Evolutionary conservation across 2,329 filamentous ascomycete genomes (phyloP), one percentile per base, ranked within the genome.

Genomic region (Thielaviopsis populi): DNA sequence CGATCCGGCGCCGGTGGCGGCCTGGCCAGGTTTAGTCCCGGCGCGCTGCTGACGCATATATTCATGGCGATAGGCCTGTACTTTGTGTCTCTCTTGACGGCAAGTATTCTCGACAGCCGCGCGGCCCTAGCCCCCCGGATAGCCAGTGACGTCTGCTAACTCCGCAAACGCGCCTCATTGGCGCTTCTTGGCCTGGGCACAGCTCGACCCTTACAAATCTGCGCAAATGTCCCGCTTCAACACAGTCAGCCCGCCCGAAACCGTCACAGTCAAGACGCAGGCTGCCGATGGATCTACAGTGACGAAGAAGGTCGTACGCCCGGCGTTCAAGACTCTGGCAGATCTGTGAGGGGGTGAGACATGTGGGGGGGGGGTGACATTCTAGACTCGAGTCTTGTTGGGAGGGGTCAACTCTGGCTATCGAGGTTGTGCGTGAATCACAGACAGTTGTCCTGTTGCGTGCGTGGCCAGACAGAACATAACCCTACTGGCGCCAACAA

Each of bases 151-250:
- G 53, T n/a, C 10, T 56, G 27, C 53, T 56, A 56, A 56, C 53
- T 56, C 53, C 17, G 1, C 15, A 30, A 33, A 37, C 24, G 53
- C 27, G 53, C 53, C 30, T 13, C 1, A 1, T 10, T 17, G 53
- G 27, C n/a, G 19, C 24, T 13, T 22, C 1, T 22, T 22, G 11
- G 27, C 3, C 24, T 33, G 37, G n/a, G 22, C 64, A 62, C 69
- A 84, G 78, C 77, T 86, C 63, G 83, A 86, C 69, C 79, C 81
- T 0, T 84, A 84, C 72, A 81, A 80, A 69, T 76, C 82, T 2
- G 83, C 83, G 2, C 79, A 84, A 72, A 77, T 75, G 56, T 85
- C 83, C 22, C 74, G 73, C 17, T 86, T 83, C 73, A 86, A 85
- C 67, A 69, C 80, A 17, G 76, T 79, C 62, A 78, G 74, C 13